Percentiles rank a stretch among this genome's conserved stretches.
Evolutionary conservation across 768 basidiomycete genomes (phyloP).

Genomic region (Leucosporidium yakuticum): DNA sequence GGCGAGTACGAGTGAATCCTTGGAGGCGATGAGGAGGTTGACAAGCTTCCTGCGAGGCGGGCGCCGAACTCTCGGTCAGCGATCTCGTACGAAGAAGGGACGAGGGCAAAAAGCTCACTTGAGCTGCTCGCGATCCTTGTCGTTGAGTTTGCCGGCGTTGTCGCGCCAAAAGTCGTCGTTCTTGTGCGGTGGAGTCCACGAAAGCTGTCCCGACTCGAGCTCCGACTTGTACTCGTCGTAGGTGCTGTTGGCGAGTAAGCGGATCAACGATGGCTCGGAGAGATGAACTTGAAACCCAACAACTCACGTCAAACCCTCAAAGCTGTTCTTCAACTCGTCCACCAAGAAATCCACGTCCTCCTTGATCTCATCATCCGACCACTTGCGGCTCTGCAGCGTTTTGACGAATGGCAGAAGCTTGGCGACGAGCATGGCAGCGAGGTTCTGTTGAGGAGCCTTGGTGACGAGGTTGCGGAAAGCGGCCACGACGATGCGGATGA

Average conservation of each 20-base stretch:
- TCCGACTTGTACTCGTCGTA: slow-evolving; percentile 95
- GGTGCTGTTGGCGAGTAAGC: slow-evolving; percentile 53
- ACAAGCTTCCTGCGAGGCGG: slow-evolving; percentile 59
- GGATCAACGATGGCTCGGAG: not conserved
- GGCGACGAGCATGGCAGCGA: slow-evolving; percentile 85
- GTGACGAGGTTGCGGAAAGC: slow-evolving; percentile 90
- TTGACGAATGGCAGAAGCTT: slow-evolving; percentile 79
- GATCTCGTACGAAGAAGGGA: not conserved
- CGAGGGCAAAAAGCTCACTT: slow-evolving; percentile 52
- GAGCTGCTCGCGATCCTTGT: slow-evolving; percentile 73
- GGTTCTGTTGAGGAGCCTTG: slow-evolving; percentile 78
- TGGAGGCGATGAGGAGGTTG: slow-evolving; percentile 60
- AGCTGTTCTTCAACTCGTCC: slow-evolving; percentile 75
- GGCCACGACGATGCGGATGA: slow-evolving; percentile 84
- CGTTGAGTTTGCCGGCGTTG: slow-evolving; percentile 79
- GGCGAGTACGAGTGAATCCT: slow-evolving; percentile 67
- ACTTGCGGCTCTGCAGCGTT: slow-evolving; percentile 71
- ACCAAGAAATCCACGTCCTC: slow-evolving; percentile 84
- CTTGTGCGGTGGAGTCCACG: slow-evolving; percentile 94
- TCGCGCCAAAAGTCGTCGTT: slow-evolving; percentile 98
- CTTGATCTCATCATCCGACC: slow-evolving; percentile 82
- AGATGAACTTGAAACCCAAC: not conserved
- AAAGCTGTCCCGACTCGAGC: slow-evolving; percentile 77
- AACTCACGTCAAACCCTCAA: slow-evolving; percentile 82
- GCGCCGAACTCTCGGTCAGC: not conserved